Evolutionary conservation across 2,329 filamentous ascomycete genomes (phyloP).

Genomic region (Ustulina deusta): DNA sequence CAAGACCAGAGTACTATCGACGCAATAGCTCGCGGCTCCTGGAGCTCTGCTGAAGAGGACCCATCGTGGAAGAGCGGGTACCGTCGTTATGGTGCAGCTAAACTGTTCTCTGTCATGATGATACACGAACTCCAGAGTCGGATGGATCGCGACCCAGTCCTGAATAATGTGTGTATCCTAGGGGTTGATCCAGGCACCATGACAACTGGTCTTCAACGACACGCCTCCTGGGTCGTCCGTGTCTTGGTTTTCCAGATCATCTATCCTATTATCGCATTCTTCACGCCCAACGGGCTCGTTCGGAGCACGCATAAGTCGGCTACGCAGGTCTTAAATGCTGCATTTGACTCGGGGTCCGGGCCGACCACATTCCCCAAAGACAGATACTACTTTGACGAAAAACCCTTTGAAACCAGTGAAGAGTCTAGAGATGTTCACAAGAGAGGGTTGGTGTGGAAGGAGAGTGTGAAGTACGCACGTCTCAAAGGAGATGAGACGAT

Average conservation of each 20-base stretch:
- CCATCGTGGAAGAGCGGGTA: conserved; percentile 42
- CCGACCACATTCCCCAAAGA: conserved; percentile 18
- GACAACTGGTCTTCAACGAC: conserved; percentile 10
- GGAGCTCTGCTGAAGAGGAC: conserved; percentile 42
- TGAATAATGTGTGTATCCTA: conserved; percentile 42
- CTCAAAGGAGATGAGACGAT: conserved; percentile 25
- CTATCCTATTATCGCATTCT: conserved; percentile 15
- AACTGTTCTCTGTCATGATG: conserved; percentile 49
- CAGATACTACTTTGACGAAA: conserved; percentile 18
- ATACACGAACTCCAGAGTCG: conserved; percentile 47
- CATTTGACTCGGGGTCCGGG: not conserved
- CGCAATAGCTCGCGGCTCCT: conserved; percentile 44
- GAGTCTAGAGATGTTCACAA: conserved; percentile 22
- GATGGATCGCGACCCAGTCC: conserved; percentile 35
- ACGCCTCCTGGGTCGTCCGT: conserved; percentile 7
- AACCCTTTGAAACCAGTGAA: not conserved
- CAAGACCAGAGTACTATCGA: conserved; percentile 34
- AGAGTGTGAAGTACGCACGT: conserved; percentile 21
- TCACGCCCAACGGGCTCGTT: conserved; percentile 4
- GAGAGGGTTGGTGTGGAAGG: conserved; percentile 26
- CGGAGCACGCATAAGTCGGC: conserved; percentile 11
- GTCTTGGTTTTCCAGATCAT: conserved; percentile 14
- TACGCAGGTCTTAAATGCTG: conserved; percentile 6
- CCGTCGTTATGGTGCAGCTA: conserved; percentile 47
- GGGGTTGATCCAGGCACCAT: conserved; percentile 37